Base-by-base conservation (phyloP, 75 land plant genomes). In the Azolla pinnata region DNA sequence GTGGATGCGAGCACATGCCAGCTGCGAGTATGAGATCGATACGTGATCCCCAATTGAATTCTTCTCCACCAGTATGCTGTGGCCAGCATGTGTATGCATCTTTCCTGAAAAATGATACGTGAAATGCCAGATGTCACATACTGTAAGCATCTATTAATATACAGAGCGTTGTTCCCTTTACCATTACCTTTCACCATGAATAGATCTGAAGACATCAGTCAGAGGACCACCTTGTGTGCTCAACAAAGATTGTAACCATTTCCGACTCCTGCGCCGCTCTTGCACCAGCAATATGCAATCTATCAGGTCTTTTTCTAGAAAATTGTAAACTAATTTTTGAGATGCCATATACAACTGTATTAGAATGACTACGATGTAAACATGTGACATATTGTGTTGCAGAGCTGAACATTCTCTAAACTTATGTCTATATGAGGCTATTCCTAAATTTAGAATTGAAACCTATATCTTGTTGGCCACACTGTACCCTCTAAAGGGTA, bases 81-180 rank as follows among this genome's bases (percentile, higher is more conserved):
- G 80, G 53, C 86, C 95, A 92, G 54, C 95, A 92, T 19, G 97
- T 92, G 64, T 85, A 92, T 33, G 95, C 97, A 27, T 76, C 86
- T 69, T 65, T 72, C 69, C 97, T 88, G 75, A 28, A 59, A 23
- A 62, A 63, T 31, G 5, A 42, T 0, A 48, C 26, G 51, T 0
- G 48, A 59, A 19, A 18, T 4, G 4, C 17, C 19, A 29, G 24
- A 25, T 14, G 7, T 25, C 21, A 18, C 8, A n/a, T 50, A 18
- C 7, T 50, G 9, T 50, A 5, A 10, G n/a, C 53, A 4, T n/a
- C 19, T 19, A 18, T n/a, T 7, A 50, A 50, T 10, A 50, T 18
- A 9, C 9, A 21, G 27, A 52, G 24, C 1, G 54, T 52, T 35
- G 40, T 35, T 35, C 12, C 10, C 5, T 18, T 52, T 52, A 14